phyloP scores from a whole-genome alignment of 78 protist genomes.

The Dictyostelium intermedium region DNA sequence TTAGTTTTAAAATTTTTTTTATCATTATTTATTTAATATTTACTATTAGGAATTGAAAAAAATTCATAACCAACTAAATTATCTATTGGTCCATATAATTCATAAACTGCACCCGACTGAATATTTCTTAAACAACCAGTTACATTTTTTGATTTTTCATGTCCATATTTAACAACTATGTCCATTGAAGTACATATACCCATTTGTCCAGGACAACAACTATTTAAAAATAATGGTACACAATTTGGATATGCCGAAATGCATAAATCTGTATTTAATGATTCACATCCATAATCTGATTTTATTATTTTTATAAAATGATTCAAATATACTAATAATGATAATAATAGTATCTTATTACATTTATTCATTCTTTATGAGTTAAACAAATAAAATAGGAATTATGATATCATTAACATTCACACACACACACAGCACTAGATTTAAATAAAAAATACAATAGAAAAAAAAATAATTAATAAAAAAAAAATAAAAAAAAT shows the following conservation, averaged over 20 bases:
- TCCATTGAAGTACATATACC: constrained; percentile 15
- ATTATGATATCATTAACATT: background rate
- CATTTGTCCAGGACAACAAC: constrained; percentile 30
- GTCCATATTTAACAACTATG: background rate
- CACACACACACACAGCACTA: too few relatives aligned
- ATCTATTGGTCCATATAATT: background rate
- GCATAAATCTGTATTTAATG: constrained; percentile 9
- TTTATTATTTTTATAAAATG: background rate
- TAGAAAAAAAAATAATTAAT: background rate
- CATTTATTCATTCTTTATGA: background rate
- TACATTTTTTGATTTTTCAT: background rate
- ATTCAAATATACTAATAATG: too few relatives aligned
- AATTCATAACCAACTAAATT: background rate
- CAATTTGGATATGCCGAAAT: constrained; percentile 40
- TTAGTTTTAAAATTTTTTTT: background rate
- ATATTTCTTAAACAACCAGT: background rate
- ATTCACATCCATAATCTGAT: background rate
- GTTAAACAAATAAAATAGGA: background rate
- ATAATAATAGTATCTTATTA: background rate
- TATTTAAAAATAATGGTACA: background rate
- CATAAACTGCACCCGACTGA: background rate
- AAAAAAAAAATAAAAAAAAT: background rate
- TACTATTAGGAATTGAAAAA: background rate
- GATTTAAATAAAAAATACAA: background rate
- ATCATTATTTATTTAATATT: background rate